Base-by-base conservation (phyloP, 768 basidiomycete genomes). In the Tulasnella sp. region DNA sequence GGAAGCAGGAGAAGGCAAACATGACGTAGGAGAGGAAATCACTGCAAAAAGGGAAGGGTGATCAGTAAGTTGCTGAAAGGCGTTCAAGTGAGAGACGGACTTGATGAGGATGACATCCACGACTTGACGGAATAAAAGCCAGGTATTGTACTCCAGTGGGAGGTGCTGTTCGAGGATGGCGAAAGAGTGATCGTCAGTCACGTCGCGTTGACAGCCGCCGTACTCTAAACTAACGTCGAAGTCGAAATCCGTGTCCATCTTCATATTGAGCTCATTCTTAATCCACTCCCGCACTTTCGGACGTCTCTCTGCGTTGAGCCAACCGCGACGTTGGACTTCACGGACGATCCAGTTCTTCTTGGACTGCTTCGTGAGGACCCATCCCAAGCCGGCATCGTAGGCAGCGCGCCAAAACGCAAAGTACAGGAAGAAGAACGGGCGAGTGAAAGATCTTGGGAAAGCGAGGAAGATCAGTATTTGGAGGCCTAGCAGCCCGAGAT, bases 71-170 rank as follows among this genome's bases (percentile, higher is more conserved):
- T 29, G n/a, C 6, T 32, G 6, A 42, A 17, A 62, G 11, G 19
- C 8, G 14, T 9, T 26, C 16, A 29, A 62, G 5, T 29, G 67
- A 19, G 26, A 36, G 19, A 85, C 89, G 69, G 75, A 97, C 94
- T 98, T 98, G 78, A 98, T 86, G 47, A 99, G 85, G 77, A 98
- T 98, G 34, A 97, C 87, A 80, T 98, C 96, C 26, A 98, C 96
- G n/a, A 88, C 82, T 79, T 97, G 94, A 66, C 96, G 88, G 80
- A 98, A 99, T 73, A 98, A 84, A 36, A 99, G 84, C 97, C 96
- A 99, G 0, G 92, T 87, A 77, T 98, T 98, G 81, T 96, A 98
- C 79, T 98, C 95, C 42, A 94, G 78, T 0, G 95, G 95, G 17
- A 96, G 85, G 68, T 91, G 88, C 93, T 95, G 74, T 68, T 19